Base-by-base conservation (phyloP, 2,329 filamentous ascomycete genomes). In the Escovopsis sp. region DNA sequence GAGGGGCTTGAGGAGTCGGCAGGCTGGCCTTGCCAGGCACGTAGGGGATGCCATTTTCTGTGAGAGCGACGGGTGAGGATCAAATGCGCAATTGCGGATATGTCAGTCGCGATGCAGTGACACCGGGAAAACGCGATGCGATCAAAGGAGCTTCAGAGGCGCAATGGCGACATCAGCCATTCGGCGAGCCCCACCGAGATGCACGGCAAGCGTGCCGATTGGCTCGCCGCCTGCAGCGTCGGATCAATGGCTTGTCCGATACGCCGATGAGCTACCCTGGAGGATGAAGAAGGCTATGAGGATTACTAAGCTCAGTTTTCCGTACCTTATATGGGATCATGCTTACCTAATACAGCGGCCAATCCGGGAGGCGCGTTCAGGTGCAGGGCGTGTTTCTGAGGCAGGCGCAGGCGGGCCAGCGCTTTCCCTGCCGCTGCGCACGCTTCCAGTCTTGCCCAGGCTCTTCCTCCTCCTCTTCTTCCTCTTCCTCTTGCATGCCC, bases 41-140 rank as follows among this genome's bases (percentile, higher is more conserved):
- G 42, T 48, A 28, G 47, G 33, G 19, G 49, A 39, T 4, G 50
- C 40, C 54, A 57, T 55, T 6, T 32, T 32, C 8, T 32, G 4
- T 9, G 28, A 9, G 28, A 6, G 28, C 11, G 28, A 36, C 39
- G 41, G 33, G 43, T 28, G 23, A 23, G 23, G 6, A 15, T 15
- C 15, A 23, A 6, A 23, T 23, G 23, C 23, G 23, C 23, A 23
- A 23, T 23, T 23, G 23, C 23, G 23, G 6, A 23, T 23, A 15
- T 15, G 2, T 2, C 15, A 15, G 23, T 23, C 23, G 23, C 23
- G 6, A 23, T 23, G 23, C 23, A 23, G 23, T 4, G 23, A 23
- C 23, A 23, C 2, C 23, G 6, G 23, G 28, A 32, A 9, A 7
- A 11, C 3, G 28, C 8, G 28, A 32, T 32, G 28, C 28, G 28